These are phyloP conservation scores for Quercus tomentella DNA, from an alignment of 331 rosid genomes.

Conservation along the genomic window DNA sequence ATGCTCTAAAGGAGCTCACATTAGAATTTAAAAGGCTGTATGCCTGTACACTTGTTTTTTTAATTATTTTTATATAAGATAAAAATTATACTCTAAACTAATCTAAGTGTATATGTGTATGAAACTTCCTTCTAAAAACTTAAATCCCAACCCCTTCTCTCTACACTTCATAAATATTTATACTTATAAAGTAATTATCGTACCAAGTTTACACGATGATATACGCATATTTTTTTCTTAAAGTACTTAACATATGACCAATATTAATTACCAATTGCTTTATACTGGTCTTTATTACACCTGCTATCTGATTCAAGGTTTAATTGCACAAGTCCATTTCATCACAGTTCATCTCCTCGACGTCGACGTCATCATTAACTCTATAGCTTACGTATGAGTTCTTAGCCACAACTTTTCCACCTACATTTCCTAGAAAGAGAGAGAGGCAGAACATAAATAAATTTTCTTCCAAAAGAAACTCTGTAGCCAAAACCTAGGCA, in stretches of 20 bases:
- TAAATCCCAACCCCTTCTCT: rapidly evolving
- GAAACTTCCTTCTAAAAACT: rapidly evolving
- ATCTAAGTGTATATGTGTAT: rapidly evolving
- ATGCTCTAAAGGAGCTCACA: no score
- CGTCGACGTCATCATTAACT: conserved; percentile 21
- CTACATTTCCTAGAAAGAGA: no score
- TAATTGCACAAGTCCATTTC: conserved; percentile 1
- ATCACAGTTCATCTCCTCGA: neutral
- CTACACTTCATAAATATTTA: rapidly evolving
- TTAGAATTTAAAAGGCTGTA: no score
- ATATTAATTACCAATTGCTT: no score
- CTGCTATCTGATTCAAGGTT: conserved; percentile 19
- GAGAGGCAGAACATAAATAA: no score
- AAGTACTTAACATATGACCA: no score
- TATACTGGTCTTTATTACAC: neutral
- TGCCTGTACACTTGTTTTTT: no score
- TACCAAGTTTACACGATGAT: rapidly evolving
- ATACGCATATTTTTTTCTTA: no score
- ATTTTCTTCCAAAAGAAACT: no score
- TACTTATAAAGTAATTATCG: rapidly evolving
- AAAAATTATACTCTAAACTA: no score
- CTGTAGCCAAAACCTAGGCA: neutral
- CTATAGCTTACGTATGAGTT: neutral
- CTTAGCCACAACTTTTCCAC: neutral
- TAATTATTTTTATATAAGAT: no score